Evolutionary conservation across 2,329 filamentous ascomycete genomes (phyloP).

Genomic region (Calonectria henricotiae): DNA sequence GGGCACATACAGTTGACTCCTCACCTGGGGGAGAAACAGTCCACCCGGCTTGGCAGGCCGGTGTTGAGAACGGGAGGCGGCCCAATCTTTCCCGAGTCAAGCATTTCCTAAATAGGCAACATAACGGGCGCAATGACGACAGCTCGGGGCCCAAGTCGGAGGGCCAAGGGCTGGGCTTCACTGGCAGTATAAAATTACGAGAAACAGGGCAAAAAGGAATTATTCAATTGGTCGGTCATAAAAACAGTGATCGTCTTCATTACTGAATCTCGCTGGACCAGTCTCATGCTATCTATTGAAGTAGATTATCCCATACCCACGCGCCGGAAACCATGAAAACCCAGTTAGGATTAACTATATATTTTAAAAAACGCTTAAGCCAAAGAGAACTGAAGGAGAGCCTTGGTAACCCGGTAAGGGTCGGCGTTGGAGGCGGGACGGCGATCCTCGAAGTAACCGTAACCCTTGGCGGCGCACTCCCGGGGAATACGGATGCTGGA

Average conservation of each 20-base stretch:
- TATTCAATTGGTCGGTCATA: constrained; percentile 24
- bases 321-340: constrained; percentile 40
- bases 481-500: constrained; percentile 94
- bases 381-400: constrained; percentile 65
- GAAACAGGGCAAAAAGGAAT: background rate
- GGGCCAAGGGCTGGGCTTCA: background rate
- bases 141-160: too few relatives aligned
- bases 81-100: too few relatives aligned
- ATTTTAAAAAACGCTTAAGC: constrained; percentile 39
- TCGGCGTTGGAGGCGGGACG: constrained; percentile 89
- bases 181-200: too few relatives aligned
- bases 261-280: constrained; percentile 38
- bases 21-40: background rate
- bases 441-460: constrained; percentile 94
- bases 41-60: constrained; percentile 5
- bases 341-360: constrained; percentile 30
- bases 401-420: constrained; percentile 86
- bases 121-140: too few relatives aligned
- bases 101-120: background rate
- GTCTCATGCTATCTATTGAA: constrained; percentile 42
- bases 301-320: constrained; percentile 40
- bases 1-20: background rate
- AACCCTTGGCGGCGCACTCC: constrained; percentile 87
- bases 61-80: background rate
- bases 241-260: constrained; percentile 36